Percentiles rank a stretch among this genome's conserved stretches.
phyloP scores from a whole-genome alignment of 352 stramenopile species.

The Phytophthora cryptogea region DNA sequence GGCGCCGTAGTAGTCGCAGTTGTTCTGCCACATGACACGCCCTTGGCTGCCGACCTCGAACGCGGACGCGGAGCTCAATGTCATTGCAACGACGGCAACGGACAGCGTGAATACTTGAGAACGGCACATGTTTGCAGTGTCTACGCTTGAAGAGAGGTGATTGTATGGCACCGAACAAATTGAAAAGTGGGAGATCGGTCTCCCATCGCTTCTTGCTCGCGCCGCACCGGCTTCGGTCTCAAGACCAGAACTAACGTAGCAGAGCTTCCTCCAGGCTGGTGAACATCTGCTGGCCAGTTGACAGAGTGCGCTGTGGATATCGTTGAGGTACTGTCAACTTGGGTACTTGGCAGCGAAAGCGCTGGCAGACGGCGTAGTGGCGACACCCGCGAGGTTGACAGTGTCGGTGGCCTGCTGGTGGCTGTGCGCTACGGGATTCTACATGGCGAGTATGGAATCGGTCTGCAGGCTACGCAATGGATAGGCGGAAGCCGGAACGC shows the following conservation, averaged over 20 bases:
- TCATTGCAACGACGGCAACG: slow-evolving; percentile 6
- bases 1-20: slow-evolving; percentile 48
- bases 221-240: slow-evolving; percentile 9
- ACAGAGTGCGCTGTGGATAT: slow-evolving; percentile 12
- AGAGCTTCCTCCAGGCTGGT: slow-evolving; percentile 7
- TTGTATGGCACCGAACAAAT: slow-evolving; percentile 19
- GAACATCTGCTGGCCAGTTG: slow-evolving; percentile 28
- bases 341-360: neutral
- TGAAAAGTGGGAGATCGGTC: slow-evolving; percentile 22
- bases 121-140: slow-evolving; percentile 22
- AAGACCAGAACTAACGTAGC: slow-evolving; percentile 4
- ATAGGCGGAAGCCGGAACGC: slow-evolving; percentile 5
- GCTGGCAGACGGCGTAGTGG: slow-evolving; percentile 2
- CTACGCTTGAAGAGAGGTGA: neutral
- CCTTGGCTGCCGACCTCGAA: slow-evolving; percentile 41
- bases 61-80: slow-evolving; percentile 5
- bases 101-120: slow-evolving; percentile 18
- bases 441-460: slow-evolving; percentile 4
- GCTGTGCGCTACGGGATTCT: slow-evolving; percentile 13
- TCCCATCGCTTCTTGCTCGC: neutral
- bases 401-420: slow-evolving; percentile 10
- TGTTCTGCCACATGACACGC: slow-evolving; percentile 51
- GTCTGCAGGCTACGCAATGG: neutral
- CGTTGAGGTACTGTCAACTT: slow-evolving; percentile 18
- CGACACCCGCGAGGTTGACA: neutral